Conservation (phyloP, 2,329 filamentous ascomycete genomes). For the Stagonosporopsis rhizophila region DNA sequence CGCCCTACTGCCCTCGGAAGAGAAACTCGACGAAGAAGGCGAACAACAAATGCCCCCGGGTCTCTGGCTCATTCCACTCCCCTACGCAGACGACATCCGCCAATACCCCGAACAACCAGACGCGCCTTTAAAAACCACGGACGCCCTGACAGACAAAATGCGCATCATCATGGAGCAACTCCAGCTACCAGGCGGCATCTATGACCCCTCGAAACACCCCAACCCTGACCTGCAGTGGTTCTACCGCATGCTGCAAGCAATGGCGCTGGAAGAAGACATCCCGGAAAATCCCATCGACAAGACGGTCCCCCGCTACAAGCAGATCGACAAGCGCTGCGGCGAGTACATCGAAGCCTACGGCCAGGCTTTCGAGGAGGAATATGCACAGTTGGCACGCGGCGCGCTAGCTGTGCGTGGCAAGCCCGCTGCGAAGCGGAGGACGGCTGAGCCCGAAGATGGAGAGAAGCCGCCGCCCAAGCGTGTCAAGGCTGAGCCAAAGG, state of each 20-base stretch:
- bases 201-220: constrained; percentile 85
- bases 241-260: constrained; percentile 89
- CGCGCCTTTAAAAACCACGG: constrained; percentile 56
- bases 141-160: constrained; percentile 81
- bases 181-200: constrained; percentile 83
- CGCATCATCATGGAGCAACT: constrained; percentile 81
- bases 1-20: constrained; percentile 79
- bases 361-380: constrained; percentile 68
- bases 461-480: constrained; percentile 33
- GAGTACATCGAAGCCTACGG: constrained; percentile 81
- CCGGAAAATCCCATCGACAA: constrained; percentile 77
- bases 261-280: constrained; percentile 90
- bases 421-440: constrained; percentile 53
- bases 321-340: constrained; percentile 86
- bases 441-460: constrained; percentile 30
- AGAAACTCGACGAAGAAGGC: constrained; percentile 67
- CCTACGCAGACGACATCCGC: constrained; percentile 88
- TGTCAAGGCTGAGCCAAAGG: constrained; percentile 37
- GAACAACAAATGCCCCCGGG: constrained; percentile 79
- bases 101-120: constrained; percentile 71
- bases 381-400: constrained; percentile 49
- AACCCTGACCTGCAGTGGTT: constrained; percentile 97
- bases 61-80: constrained; percentile 86
- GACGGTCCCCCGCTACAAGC: constrained; percentile 81
- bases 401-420: constrained; percentile 54